Conservation (phyloP, 1,139 yeast species). For the Taphrina confusa region DNA sequence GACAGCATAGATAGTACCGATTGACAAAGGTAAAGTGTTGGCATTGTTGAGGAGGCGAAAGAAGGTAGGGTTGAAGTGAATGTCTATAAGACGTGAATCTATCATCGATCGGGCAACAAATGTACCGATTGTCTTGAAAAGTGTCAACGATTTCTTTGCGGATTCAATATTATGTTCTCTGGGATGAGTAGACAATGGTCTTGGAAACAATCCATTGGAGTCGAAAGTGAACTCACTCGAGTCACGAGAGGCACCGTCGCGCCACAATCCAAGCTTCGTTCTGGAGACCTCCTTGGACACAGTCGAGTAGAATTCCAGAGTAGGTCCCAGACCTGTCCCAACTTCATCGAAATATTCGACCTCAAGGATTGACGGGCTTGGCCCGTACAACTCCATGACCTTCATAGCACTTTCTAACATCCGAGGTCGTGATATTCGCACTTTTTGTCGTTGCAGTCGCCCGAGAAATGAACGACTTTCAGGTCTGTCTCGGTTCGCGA, state of each 20-base stretch:
- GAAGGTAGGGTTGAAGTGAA: slow-evolving; percentile 71
- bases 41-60: slow-evolving; percentile 47
- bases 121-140: slow-evolving; percentile 72
- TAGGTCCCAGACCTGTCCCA: slow-evolving; percentile 97
- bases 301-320: slow-evolving; percentile 83
- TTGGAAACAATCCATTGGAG: slow-evolving; percentile 68
- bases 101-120: slow-evolving; percentile 83
- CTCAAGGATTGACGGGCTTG: slow-evolving; percentile 78
- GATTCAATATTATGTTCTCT: neutral
- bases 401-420: slow-evolving; percentile 78
- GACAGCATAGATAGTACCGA: slow-evolving; percentile 55
- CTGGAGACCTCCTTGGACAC: slow-evolving; percentile 74
- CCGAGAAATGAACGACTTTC: slow-evolving; percentile 57
- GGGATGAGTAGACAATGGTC: slow-evolving; percentile 53
- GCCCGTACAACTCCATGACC: slow-evolving; percentile 73
- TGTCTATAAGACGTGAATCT: slow-evolving; percentile 83
- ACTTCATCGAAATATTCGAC: slow-evolving; percentile 88
- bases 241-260: slow-evolving; percentile 49
- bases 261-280: slow-evolving; percentile 67
- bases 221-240: slow-evolving; percentile 52
- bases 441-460: slow-evolving; percentile 75
- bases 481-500: slow-evolving; percentile 39
- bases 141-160: slow-evolving; percentile 46
- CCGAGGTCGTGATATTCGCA: slow-evolving; percentile 70
- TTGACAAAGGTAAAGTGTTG: slow-evolving; percentile 44